Evolutionary conservation across 805 yeast species (phyloP).

Genomic region (Suhomyces vadensis): DNA sequence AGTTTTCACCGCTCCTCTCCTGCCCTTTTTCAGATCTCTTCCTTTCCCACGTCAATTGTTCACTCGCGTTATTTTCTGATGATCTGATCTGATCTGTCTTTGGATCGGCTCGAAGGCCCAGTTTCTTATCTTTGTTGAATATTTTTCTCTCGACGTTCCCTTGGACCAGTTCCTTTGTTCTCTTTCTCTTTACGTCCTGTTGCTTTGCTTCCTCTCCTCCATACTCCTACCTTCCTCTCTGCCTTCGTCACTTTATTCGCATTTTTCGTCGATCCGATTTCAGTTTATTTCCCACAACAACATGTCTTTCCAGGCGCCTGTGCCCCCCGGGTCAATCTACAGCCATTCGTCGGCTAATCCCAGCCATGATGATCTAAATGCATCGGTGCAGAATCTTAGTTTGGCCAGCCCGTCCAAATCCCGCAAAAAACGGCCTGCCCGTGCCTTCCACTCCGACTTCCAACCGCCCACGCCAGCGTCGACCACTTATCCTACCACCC

Average conservation of each 20-base stretch:
- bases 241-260: neutral
- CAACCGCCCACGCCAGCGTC: slow-evolving; percentile 9
- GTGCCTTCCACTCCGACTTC: slow-evolving; percentile 33
- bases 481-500: neutral
- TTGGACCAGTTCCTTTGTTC: too few relatives aligned
- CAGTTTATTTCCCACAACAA: too few relatives aligned
- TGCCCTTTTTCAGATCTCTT: too few relatives aligned
- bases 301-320: slow-evolving; percentile 12
- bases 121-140: too few relatives aligned
- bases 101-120: too few relatives aligned
- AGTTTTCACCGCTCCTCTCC: too few relatives aligned
- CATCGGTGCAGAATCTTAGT: slow-evolving; percentile 10
- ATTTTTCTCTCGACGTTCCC: too few relatives aligned
- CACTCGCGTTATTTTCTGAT: too few relatives aligned
- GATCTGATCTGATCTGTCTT: too few relatives aligned
- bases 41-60: too few relatives aligned
- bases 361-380: slow-evolving; percentile 8
- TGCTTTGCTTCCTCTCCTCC: too few relatives aligned
- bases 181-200: too few relatives aligned
- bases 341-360: slow-evolving; percentile 3
- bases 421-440: slow-evolving; percentile 30
- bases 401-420: slow-evolving; percentile 11
- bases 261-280: neutral
- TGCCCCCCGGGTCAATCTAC: slow-evolving; percentile 6
- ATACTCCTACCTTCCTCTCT: neutral